phyloP scores from a whole-genome alignment of 441 rosid genomes.

The Flueggea neowawraea region DNA sequence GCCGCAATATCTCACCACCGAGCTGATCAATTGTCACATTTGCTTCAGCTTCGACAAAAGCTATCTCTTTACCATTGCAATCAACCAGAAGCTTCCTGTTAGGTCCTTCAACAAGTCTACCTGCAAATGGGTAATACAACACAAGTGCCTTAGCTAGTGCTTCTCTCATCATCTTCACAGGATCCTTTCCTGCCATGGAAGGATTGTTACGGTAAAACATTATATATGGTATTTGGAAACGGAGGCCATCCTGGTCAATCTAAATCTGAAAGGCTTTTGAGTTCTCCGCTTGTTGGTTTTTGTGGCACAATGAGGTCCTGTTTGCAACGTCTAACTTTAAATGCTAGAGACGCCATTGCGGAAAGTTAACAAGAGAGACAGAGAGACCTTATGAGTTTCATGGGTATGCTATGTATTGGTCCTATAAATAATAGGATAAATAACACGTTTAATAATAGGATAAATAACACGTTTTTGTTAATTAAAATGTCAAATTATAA shows the following conservation, averaged over 20 bases:
- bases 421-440: too few species aligned
- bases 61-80: conserved; percentile 12
- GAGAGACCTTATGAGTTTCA: too few species aligned
- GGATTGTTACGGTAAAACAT: neutral
- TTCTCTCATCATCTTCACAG: conserved; percentile 5
- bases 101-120: conserved; percentile 11
- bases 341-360: neutral
- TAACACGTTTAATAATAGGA: too few species aligned
- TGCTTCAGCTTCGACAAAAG: conserved; percentile 18
- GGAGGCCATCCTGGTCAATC: conserved; percentile 17
- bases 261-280: conserved; percentile 8
- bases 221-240: neutral
- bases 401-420: too few species aligned
- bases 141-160: conserved; percentile 5
- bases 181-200: neutral
- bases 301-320: conserved; percentile 3
- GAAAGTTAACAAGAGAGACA: too few species aligned
- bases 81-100: conserved; percentile 14
- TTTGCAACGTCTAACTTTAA: neutral
- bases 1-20: neutral
- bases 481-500: too few species aligned
- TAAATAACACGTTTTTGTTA: too few species aligned
- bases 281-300: conserved; percentile 2
- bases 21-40: conserved; percentile 4
- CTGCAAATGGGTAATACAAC: conserved; percentile 15